Evolutionary conservation across 495 filamentous ascomycete genomes (phyloP), one percentile per base, ranked within the genome.

Genomic region (Entonaema liquescens): DNA sequence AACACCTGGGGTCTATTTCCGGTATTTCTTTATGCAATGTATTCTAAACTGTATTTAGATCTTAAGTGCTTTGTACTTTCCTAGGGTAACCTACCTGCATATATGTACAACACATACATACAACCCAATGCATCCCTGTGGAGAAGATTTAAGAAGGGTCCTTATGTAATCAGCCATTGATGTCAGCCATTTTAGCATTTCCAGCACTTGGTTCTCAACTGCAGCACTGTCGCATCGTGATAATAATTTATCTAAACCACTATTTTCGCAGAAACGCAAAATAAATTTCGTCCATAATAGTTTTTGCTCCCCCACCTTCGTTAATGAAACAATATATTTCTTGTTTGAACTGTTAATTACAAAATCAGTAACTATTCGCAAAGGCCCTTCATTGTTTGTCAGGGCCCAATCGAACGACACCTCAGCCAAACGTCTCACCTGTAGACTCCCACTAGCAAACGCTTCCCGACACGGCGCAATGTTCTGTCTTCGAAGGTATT

Each of bases 401-500:
- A 28, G 54, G 23, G 57, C 31, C 49, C 57, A n/a, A 60, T 33
- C 38, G 29, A 29, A 59, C 49, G 38, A 56, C 60, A 49, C 17
- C 31, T 71, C 63, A 68, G 33, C 63, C 63, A 58, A 61, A 36
- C 67, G 47, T 49, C 49, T 61, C 40, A 55, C 59, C 50, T 65
- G 17, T 29, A 29, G 29, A 23, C 33, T 42, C 36, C 66, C 13
- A 50, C 56, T 56, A 59, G 21, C 65, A 69, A 67, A 74, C 58
- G 58, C 50, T 31, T 62, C 25, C 57, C 31, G 25, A 28, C 25
- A 26, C 21, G 23, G 12, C 74, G 76, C 57, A 65, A 94, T 95
- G 92, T 95, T 94, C 75, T 95, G 92, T 82, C 86, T 95, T 33
- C 84, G 92, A 75, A 94, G 91, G 91, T 92, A 53, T 53, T 29